Percentiles rank a stretch among this genome's conserved stretches.
These are phyloP conservation scores for Lachancea lanzarotensis DNA, from an alignment of 805 yeast genomes.

Conservation along the genomic window DNA sequence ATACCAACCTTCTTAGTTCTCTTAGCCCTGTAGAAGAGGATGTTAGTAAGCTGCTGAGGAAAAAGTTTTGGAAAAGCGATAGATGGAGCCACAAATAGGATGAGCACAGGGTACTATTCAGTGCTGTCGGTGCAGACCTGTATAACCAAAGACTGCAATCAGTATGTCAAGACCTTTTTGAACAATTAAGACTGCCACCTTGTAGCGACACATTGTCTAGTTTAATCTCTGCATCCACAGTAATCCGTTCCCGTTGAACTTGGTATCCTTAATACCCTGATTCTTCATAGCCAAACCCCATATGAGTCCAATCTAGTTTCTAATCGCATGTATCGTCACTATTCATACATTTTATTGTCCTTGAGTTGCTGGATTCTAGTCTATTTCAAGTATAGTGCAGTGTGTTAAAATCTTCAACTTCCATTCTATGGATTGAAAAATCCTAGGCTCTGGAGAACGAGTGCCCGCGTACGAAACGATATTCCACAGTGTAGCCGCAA, in stretches of 20 bases:
- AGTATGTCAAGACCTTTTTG: no score
- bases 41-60: constrained; percentile 2
- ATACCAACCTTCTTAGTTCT: constrained; percentile 99
- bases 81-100: no score
- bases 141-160: no score
- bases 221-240: no score
- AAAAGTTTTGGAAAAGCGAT: no score
- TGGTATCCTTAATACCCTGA: background rate
- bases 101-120: no score
- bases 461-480: background rate
- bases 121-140: no score
- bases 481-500: background rate
- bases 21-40: constrained; percentile 77
- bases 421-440: background rate
- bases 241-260: background rate
- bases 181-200: no score
- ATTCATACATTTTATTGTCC: constrained; percentile 8
- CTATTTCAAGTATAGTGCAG: background rate
- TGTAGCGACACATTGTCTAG: no score
- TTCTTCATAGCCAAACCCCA: background rate
- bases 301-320: background rate
- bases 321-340: background rate
- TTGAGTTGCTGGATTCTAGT: constrained; percentile 3
- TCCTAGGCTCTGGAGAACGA: background rate
- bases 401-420: constrained; percentile 1